Evolutionary conservation across 2,329 filamentous ascomycete genomes (phyloP).

Genomic region (Apiospora aurea): DNA sequence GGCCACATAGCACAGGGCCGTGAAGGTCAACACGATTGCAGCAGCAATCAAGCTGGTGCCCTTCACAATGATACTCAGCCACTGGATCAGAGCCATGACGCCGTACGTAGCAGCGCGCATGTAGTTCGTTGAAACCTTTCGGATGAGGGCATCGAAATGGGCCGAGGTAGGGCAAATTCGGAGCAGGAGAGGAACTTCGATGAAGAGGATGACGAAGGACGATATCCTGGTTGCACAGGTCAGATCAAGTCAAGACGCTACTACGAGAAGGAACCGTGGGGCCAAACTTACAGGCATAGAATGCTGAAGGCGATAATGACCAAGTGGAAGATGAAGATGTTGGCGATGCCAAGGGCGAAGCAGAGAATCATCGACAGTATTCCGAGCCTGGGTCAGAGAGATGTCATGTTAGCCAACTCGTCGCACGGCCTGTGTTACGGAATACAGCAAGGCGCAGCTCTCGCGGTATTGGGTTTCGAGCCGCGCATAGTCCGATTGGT

Average conservation of each 20-base stretch:
- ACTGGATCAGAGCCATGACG: conserved; percentile 83
- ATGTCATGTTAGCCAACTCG: conserved; percentile 33
- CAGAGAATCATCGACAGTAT: conserved; percentile 75
- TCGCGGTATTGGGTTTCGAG: background rate
- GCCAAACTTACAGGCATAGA: conserved; percentile 55
- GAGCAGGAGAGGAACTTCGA: conserved; percentile 92
- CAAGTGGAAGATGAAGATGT: conserved; percentile 64
- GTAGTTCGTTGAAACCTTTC: conserved; percentile 93
- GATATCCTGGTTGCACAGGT: conserved; percentile 59
- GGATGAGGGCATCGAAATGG: conserved; percentile 88
- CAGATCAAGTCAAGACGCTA: background rate
- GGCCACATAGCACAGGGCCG: conserved; percentile 80
- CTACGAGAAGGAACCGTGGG: background rate
- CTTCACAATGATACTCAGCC: conserved; percentile 73
- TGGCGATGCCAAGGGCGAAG: conserved; percentile 72
- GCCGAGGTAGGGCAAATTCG: conserved; percentile 96
- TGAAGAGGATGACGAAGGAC: conserved; percentile 78
- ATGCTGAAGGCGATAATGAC: conserved; percentile 56
- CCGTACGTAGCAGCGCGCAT: conserved; percentile 90
- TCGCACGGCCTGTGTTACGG: background rate
- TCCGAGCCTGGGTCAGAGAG: conserved; percentile 60
- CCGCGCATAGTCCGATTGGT: background rate
- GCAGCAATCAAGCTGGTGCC: conserved; percentile 83
- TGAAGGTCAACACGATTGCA: conserved; percentile 79
- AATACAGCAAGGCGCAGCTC: conserved; percentile 24